Conservation (phyloP, 768 basidiomycete species). For the Amanita phalloides region DNA sequence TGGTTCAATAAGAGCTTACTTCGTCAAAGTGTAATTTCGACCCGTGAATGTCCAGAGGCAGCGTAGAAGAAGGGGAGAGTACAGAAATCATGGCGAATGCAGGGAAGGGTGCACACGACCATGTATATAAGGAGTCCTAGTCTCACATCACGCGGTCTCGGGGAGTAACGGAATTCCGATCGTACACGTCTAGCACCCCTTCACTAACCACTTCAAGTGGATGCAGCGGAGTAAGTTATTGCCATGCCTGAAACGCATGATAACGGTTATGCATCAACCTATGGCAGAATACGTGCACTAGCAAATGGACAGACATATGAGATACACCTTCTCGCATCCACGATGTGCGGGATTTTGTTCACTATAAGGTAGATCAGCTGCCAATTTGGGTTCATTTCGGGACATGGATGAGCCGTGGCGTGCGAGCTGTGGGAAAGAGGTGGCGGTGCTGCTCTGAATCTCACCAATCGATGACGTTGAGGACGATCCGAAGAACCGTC, state of each 20-base stretch:
- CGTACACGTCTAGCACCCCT: slow-evolving; percentile 3
- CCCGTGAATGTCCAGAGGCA: slow-evolving; percentile 10
- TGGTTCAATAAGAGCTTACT: slow-evolving; percentile 15
- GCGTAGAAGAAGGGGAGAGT: slow-evolving; percentile 10
- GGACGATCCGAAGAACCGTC: neutral
- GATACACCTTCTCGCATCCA: too few relatives aligned
- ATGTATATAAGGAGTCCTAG: slow-evolving; percentile 9
- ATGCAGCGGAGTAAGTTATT: neutral
- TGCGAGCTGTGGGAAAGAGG: neutral
- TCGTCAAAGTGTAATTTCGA: slow-evolving; percentile 22
- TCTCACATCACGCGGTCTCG: slow-evolving; percentile 17
- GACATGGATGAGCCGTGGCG: neutral
- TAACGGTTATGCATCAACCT: neutral
- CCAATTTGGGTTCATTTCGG: neutral
- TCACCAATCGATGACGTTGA: slow-evolving; percentile 4
- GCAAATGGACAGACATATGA: neutral
- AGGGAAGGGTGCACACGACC: slow-evolving; percentile 19
- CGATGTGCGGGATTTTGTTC: neutral
- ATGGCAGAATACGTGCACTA: neutral
- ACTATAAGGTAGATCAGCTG: neutral
- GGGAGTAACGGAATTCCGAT: slow-evolving; percentile 22
- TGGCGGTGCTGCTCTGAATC: neutral
- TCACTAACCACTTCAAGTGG: neutral
- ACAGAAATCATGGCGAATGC: slow-evolving; percentile 17
- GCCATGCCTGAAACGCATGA: neutral